Evolutionary conservation across 352 stramenopile species (phyloP).

Genomic region (Globisporangium cystogenes): DNA sequence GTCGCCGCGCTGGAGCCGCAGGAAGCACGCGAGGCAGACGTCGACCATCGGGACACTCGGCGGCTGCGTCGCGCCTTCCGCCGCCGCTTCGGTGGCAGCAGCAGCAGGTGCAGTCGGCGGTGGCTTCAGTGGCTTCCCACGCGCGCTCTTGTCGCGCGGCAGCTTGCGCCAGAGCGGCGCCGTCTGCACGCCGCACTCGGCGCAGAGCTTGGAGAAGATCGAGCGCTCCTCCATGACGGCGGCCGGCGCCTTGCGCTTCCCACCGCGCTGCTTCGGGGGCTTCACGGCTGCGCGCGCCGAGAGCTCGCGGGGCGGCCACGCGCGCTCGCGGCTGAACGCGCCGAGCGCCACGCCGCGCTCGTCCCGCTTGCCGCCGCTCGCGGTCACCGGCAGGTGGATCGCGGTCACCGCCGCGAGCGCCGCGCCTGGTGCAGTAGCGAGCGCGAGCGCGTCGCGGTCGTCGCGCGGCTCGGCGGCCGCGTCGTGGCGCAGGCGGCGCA

Average conservation of each 20-base stretch:
- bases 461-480: slow-evolving; percentile 10
- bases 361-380: slow-evolving; percentile 5
- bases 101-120: neutral
- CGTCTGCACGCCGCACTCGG: slow-evolving; percentile 51
- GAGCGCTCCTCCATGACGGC: slow-evolving; percentile 43
- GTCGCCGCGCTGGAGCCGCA: slow-evolving; percentile 62
- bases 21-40: slow-evolving; percentile 62
- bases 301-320: slow-evolving; percentile 76
- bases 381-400: no score
- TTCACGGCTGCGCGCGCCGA: slow-evolving; percentile 49
- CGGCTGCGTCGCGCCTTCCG: neutral
- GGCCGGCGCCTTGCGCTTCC: slow-evolving; percentile 55
- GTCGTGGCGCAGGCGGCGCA: slow-evolving; percentile 33
- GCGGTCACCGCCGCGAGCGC: slow-evolving; percentile 1
- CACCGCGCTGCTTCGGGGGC: slow-evolving; percentile 28
- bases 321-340: slow-evolving; percentile 48
- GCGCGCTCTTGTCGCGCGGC: slow-evolving; percentile 1
- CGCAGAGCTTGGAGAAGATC: slow-evolving; percentile 24
- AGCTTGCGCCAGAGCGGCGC: slow-evolving; percentile 57
- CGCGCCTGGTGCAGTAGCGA: no score
- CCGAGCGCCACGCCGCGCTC: slow-evolving; percentile 16
- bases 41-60: slow-evolving; percentile 23
- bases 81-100: neutral
- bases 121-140: neutral
- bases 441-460: slow-evolving; percentile 11